Evolutionary conservation across 2,329 filamentous ascomycete species (phyloP), one percentile per base, ranked within the genome.

Genomic region (Fonsecaea erecta): DNA sequence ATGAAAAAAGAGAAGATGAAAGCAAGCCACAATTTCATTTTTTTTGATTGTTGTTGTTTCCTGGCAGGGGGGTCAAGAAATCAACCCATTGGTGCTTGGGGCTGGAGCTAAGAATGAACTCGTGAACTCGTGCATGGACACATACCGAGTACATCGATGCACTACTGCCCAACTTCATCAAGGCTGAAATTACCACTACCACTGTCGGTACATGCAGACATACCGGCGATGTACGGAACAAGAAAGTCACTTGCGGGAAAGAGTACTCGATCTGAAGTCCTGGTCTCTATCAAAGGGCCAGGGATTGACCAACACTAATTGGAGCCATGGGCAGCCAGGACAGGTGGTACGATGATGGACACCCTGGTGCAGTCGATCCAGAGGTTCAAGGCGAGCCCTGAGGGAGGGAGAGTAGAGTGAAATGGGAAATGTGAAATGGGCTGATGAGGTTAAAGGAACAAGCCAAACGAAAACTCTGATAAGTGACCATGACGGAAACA

Each of bases 161-260:
- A n/a, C n/a, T n/a, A n/a, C n/a, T 30, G 28, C 3, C 28, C 28
- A 30, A 30, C 28, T 30, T 30, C 16, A 48, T 21, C 55, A 48
- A 48, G 55, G 55, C 55, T 58, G 55, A 58, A 32, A 58, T 46
- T 58, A 58, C 37, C 24, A 30, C 55, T 58, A 24, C 37, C 35
- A 58, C 55, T 43, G 37, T 46, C 55, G 55, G 55, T 58, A 58
- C 55, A 30, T 48, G 30, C 35, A 26, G 28, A 16, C 24, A 48
- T 24, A 48, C 43, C 21, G 16, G 18, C 12, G 32, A 2, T 7
- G 11, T 34, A 34, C 32, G 14, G n/a, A 18, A 18, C 37, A n/a
- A 18, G 14, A 5, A 40, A 40, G 16, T 40, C 37, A 7, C 32
- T 12, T 11, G 11, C 16, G 6, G 37, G 9, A 48, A 2, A 11